Evolutionary conservation across 768 basidiomycete species (phyloP).

Genomic region (Amanita fuliginea): DNA sequence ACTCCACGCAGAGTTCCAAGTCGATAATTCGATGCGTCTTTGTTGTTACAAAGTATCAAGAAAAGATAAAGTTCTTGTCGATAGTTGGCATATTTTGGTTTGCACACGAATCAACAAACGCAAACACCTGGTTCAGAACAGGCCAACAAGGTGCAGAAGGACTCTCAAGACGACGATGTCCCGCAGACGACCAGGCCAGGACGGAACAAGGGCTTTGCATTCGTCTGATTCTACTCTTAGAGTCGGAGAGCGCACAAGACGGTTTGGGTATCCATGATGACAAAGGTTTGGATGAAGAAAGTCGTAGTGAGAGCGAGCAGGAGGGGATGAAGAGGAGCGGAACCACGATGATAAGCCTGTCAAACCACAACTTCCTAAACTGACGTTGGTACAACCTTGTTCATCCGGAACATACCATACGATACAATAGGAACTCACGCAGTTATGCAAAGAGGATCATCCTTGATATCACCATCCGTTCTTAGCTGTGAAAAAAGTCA

Average conservation of each 20-base stretch:
- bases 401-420: constrained; percentile 90
- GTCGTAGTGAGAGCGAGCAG: too few relatives aligned
- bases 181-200: constrained; percentile 11
- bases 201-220: constrained; percentile 72
- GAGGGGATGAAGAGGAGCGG: constrained; percentile 10
- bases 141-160: constrained; percentile 16
- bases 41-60: too few relatives aligned
- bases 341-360: constrained; percentile 31
- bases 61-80: too few relatives aligned
- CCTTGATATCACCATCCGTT: too few relatives aligned
- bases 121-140: constrained; percentile 4
- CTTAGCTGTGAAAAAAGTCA: too few relatives aligned
- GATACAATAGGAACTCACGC: too few relatives aligned
- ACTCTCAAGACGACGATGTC: constrained; percentile 2
- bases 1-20: too few relatives aligned
- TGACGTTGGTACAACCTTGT: constrained; percentile 84
- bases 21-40: too few relatives aligned
- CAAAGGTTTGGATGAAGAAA: constrained; percentile 26
- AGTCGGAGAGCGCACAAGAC: constrained; percentile 23
- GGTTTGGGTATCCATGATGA: constrained; percentile 33
- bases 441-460: too few relatives aligned
- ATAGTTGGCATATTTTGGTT: too few relatives aligned
- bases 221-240: constrained; percentile 84
- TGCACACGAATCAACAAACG: too few relatives aligned
- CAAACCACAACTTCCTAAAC: constrained; percentile 69